Evolutionary conservation across 2,329 filamentous ascomycete genomes (phyloP), one percentile per base, ranked within the genome.

Genomic region (Rutstroemia sp.): DNA sequence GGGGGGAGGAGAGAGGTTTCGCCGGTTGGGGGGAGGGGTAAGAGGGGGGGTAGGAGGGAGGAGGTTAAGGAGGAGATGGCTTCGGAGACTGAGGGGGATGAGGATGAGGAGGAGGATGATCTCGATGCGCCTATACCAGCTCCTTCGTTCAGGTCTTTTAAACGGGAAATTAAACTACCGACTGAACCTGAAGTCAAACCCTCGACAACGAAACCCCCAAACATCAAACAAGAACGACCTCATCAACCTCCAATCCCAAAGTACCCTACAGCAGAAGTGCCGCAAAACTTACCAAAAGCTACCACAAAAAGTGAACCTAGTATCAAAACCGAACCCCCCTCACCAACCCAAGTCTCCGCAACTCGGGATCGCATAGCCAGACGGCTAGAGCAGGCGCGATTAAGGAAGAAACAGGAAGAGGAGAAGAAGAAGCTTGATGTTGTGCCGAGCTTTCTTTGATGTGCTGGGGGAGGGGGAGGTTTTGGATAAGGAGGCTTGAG

Each of bases 21-120:
- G 23, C 23, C 23, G 23, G 2, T 23, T 23, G 21, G 21, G 21
- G 21, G 21, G 21, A 23, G 21, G 21, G 21, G 21, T 2, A 2
- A 23, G 21, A 23, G n/a, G n/a, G n/a, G n/a, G n/a, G n/a, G n/a
- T n/a, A n/a, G 23, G 23, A 23, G 23, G 3, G 3, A 1, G 23
- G 25, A 18, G 19, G 14, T 23, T 19, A 10, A 23, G 59, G 53
- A n/a, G 34, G 54, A 23, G 21, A 52, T 27, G 37, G 37, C 12
- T 30, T 49, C 58, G 14, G 42, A 21, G 14, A 27, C 45, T 16
- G 50, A 58, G 18, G 58, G 65, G 25, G 60, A 62, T 23, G 63
- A 66, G 44, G 65, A 58, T 19, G 58, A 66, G 25, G 60, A 62
- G 21, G 63, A 66, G 44, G 65, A 67, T 48, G 69, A 67, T 51